Base-by-base conservation (phyloP, 2,329 filamentous ascomycete genomes). In the Colletotrichum limetticola region DNA sequence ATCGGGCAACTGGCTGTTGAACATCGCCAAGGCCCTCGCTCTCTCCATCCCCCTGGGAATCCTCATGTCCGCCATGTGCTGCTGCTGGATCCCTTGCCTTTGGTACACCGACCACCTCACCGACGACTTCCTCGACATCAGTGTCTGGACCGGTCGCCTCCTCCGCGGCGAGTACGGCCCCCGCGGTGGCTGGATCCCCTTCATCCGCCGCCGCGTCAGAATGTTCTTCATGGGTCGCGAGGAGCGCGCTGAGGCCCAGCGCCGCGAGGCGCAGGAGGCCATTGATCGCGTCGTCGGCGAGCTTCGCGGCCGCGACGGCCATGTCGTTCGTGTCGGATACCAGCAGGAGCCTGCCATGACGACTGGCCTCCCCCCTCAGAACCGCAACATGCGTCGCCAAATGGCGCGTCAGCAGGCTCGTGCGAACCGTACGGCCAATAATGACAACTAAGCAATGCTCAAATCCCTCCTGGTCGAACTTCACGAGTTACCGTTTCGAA, bases 31-130 rank as follows among this genome's bases (percentile, higher is more conserved):
- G 16, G 75, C 74, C 59, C 46, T 75, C 62, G 67, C 75, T 65
- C 26, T 73, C 30, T 75, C 75, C 53, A 16, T 75, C 32, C 53
- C 60, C 22, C 16, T 71, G 35, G 75, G 75, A 30, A 24, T 76
- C 22, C 5, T 72, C 57, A n/a, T 76, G 30, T 74, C 75, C n/a
- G 28, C 70, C 19, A n/a, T 74, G 42, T 67, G 52, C 32, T 76
- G 75, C 67, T 76, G 74, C 75, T 76, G 75, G 75, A 30, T 53
- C 5, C 63, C 69, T 19, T 76, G 70, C 65, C 16, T 75, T 3
- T 74, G 66, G 32, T 70, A 73, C 68, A 46, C 32, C 46, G 58
- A 68, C 58, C 37, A 68, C 30, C 52, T 69, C 53, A 52, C 55
- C n/a, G 37, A 63, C 58, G 35, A 12, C 16, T 55, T 66, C 35